These are phyloP conservation scores for Hypoxylon rubiginosum DNA, from an alignment of 2,329 filamentous ascomycete species.

Conservation along the genomic window DNA sequence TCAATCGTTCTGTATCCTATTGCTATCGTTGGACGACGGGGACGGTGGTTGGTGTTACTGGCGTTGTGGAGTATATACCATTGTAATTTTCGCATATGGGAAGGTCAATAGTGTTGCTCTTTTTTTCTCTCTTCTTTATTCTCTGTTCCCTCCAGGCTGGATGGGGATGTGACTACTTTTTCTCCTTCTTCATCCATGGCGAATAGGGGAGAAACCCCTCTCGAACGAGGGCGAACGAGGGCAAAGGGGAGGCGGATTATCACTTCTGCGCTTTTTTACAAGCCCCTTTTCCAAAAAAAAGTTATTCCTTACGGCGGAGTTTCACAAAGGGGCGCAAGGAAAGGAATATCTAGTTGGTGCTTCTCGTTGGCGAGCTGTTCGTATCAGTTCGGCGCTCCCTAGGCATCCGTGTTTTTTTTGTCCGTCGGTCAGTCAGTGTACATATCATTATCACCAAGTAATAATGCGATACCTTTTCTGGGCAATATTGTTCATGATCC, in stretches of 20 bases:
- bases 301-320: not conserved
- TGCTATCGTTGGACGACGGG: not conserved
- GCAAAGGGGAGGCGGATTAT: not conserved
- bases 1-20: constrained; percentile 4
- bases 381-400: no score
- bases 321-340: not conserved
- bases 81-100: not conserved
- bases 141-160: not conserved
- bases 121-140: not conserved
- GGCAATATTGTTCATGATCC: not conserved
- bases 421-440: not conserved
- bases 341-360: not conserved
- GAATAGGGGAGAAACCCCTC: not conserved
- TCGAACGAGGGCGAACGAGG: no score
- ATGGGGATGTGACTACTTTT: not conserved
- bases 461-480: not conserved
- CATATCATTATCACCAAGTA: not conserved
- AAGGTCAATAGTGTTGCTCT: not conserved
- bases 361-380: not conserved
- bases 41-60: not conserved
- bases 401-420: not conserved
- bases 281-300: not conserved
- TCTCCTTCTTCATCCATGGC: not conserved
- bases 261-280: not conserved
- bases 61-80: constrained; percentile 14